A percentile compares a stretch with the other conserved stretches of the same genome.
These are phyloP conservation scores for Ophiostoma pallidulum DNA, from an alignment of 2,329 filamentous ascomycete genomes.

Conservation along the genomic window DNA sequence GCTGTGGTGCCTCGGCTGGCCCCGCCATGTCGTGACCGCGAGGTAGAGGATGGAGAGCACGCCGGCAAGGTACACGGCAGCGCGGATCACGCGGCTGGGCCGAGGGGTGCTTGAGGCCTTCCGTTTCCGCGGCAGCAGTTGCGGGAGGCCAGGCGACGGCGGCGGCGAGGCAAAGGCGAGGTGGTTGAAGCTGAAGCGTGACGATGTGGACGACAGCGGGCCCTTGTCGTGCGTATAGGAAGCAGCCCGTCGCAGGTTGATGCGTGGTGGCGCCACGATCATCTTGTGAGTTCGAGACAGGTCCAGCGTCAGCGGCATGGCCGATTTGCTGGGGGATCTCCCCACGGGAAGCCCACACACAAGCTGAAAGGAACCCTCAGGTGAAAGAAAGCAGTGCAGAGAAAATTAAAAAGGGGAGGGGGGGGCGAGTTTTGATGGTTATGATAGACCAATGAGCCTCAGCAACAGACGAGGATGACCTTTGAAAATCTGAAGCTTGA, in stretches of 20 bases:
- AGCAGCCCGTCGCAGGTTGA: slow-evolving; percentile 50
- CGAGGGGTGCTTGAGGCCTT: slow-evolving; percentile 49
- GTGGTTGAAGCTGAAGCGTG: slow-evolving; percentile 57
- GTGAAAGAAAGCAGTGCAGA: neutral
- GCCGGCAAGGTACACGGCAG: slow-evolving; percentile 44
- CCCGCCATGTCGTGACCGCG: slow-evolving; percentile 25
- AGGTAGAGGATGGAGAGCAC: slow-evolving; percentile 44
- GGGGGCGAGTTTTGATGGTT: neutral
- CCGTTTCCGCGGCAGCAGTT: slow-evolving; percentile 45
- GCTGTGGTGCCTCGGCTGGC: neutral
- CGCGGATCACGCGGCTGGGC: slow-evolving; percentile 48
- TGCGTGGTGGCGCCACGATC: slow-evolving; percentile 43
- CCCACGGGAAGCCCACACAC: no score
- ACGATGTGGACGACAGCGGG: slow-evolving; percentile 50
- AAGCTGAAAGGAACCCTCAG: no score
- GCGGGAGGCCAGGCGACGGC: slow-evolving; percentile 60
- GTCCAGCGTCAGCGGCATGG: slow-evolving; percentile 40
- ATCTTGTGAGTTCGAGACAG: slow-evolving; percentile 39
- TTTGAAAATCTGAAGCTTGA: neutral
- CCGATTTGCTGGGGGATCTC: no score
- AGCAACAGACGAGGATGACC: neutral
- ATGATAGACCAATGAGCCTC: neutral
- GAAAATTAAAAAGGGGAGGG: neutral
- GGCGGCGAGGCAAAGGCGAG: slow-evolving; percentile 58
- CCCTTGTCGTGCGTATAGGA: slow-evolving; percentile 47